Evolutionary conservation across 257 asterid genomes (phyloP).

Genomic region (Thymus mandschuricus): DNA sequence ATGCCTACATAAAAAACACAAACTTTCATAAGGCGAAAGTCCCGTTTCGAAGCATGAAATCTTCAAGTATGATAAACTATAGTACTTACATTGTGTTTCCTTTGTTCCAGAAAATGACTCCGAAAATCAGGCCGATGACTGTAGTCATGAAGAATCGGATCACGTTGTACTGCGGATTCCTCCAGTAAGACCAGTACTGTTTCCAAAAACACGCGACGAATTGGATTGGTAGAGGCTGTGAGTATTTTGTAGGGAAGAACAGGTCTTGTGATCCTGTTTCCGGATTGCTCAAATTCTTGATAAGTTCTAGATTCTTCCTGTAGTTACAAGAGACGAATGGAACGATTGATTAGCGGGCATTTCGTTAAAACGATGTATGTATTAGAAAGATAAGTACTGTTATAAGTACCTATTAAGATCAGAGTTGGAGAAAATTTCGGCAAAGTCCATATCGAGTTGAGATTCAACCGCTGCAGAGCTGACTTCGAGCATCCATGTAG

Average conservation of each 20-base stretch:
- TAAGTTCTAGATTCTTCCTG: conserved; percentile 63
- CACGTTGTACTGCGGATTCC: conserved; percentile 72
- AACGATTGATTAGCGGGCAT: neutral
- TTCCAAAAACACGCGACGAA: conserved; percentile 67
- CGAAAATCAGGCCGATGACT: conserved; percentile 62
- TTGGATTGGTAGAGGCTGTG: conserved; percentile 57
- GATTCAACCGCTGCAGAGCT: conserved; percentile 57
- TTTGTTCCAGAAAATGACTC: conserved; percentile 67
- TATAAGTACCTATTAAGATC: conserved; percentile 48
- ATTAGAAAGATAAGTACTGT: neutral
- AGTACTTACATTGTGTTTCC: conserved; percentile 58
- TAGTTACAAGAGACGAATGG: neutral
- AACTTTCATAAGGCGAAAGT: neutral
- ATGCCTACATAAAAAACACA: conserved; percentile 35
- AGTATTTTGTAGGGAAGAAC: conserved; percentile 65
- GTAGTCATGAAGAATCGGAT: conserved; percentile 66
- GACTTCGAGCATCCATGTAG: conserved; percentile 73
- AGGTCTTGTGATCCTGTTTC: conserved; percentile 50
- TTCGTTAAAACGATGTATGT: neutral
- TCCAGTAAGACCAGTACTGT: conserved; percentile 74
- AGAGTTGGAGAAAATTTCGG: conserved; percentile 54
- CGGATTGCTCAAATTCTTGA: conserved; percentile 47
- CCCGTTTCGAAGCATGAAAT: neutral
- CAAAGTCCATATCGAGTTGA: conserved; percentile 54
- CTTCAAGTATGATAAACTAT: neutral